Evolutionary conservation across 495 filamentous ascomycete genomes (phyloP).

Genomic region (Thermothielavioides terrestris): DNA sequence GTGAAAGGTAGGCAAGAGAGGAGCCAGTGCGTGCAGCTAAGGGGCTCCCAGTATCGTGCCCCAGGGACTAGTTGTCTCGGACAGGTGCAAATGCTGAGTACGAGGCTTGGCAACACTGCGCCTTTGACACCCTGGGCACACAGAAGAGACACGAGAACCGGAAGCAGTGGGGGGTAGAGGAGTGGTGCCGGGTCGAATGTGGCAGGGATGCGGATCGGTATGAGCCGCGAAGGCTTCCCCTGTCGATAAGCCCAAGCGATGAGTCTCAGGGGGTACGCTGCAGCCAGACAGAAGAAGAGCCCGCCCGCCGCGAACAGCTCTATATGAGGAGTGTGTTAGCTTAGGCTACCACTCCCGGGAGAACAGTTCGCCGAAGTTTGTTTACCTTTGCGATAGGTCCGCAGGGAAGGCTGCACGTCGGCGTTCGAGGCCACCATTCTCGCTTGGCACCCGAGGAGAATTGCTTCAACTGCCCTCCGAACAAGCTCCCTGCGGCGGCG

Average conservation of each 20-base stretch:
- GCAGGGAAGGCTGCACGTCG: slow-evolving; percentile 27
- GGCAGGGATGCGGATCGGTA: slow-evolving; percentile 50
- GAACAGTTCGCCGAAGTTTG: neutral
- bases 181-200: slow-evolving; percentile 86
- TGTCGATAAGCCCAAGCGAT: slow-evolving; percentile 34
- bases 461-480: slow-evolving; percentile 35
- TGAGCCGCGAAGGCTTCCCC: slow-evolving; percentile 25
- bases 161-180: slow-evolving; percentile 72
- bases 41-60: slow-evolving; percentile 41
- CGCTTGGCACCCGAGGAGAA: slow-evolving; percentile 38
- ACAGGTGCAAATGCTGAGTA: slow-evolving; percentile 70
- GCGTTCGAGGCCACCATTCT: slow-evolving; percentile 23
- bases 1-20: slow-evolving; percentile 51
- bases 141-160: slow-evolving; percentile 68
- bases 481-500: slow-evolving; percentile 38
- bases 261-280: slow-evolving; percentile 41
- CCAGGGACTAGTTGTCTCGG: slow-evolving; percentile 65
- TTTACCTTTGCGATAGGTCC: slow-evolving; percentile 29
- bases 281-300: slow-evolving; percentile 18
- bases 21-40: slow-evolving; percentile 63
- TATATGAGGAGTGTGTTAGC: slow-evolving; percentile 8
- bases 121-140: slow-evolving; percentile 49
- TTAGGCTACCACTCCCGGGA: neutral
- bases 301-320: slow-evolving; percentile 24
- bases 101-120: slow-evolving; percentile 65